Evolutionary conservation across 805 yeast species (phyloP), one percentile per base, ranked within the genome.

Genomic region (Ogataea polymorpha): DNA sequence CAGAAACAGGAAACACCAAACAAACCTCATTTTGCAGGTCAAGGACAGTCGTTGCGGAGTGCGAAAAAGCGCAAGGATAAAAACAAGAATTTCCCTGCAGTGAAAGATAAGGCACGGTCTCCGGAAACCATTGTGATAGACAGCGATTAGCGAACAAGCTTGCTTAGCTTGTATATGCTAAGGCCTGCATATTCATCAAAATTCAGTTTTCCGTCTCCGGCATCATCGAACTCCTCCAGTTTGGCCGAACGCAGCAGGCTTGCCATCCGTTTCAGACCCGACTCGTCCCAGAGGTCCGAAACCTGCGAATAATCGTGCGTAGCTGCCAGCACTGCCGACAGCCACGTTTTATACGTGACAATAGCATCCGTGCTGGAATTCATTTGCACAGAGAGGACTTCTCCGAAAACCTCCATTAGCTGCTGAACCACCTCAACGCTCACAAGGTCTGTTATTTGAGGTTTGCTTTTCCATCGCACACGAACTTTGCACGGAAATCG

Each of bases 81-180:
- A 30, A 71, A 68, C 32, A 71, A 65, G 41, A 63, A 64, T 12
- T 78, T 77, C 58, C 70, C 71, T 2, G 67, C 80, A n/a, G 63
- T 77, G 25, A 82, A 80, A 54, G 74, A 83, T 42, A 80, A 81
- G 49, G 75, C 79, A 8, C 64, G 80, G 35, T 80, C 86, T 49
- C 91, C 93, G 0, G 95, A 86, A 45, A 74, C 77, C n/a, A 86
- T 85, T 39, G 87, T 85, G 58, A 83, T 86, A 46, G 95, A 86
- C 63, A 79, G 67, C 18, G 62, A 53, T 32, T 53, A 35, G 17
- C 18, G 21, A 17, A 28, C 16, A 9, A 23, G 32, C 21, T 37
- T 23, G 29, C 35, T 24, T 17, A 55, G 29, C 33, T 44, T 41
- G 21, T 46, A 39, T 3, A 56, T 24, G 32, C 54, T 51, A 3